These are phyloP conservation scores for Musa troglodytarum DNA, from an alignment of 176 grass and related monocot genomes.

Conservation along the genomic window DNA sequence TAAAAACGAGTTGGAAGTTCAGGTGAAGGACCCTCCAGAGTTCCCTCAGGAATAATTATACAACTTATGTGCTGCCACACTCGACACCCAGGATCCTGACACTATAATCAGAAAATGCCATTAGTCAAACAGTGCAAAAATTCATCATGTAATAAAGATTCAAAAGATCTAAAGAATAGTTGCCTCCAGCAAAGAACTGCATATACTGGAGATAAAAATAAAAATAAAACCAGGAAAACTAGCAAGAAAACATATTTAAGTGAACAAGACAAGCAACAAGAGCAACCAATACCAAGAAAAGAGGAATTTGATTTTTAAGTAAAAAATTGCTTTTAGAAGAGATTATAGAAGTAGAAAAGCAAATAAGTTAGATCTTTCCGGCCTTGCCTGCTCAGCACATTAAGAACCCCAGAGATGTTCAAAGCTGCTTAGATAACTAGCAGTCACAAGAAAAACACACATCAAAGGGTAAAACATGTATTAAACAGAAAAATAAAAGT, in stretches of 20 bases:
- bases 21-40: slow-evolving; percentile 33
- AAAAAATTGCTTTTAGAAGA: no score
- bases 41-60: slow-evolving; percentile 61
- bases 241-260: not conserved
- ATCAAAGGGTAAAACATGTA: no score
- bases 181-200: not conserved
- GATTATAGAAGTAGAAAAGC: no score
- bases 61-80: slow-evolving; percentile 64
- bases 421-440: no score
- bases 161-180: not conserved
- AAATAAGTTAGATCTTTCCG: no score
- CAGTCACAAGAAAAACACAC: no score
- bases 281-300: not conserved
- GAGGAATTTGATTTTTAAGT: not conserved
- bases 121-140: not conserved
- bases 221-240: not conserved
- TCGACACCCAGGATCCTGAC: slow-evolving; percentile 54
- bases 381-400: no score
- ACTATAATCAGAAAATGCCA: slow-evolving; percentile 30
- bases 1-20: slow-evolving; percentile 51
- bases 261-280: not conserved
- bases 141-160: not conserved
- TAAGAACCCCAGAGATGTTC: no score
- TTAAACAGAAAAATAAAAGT: no score
- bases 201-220: not conserved